phyloP scores from a whole-genome alignment of 192 early-diverging fungal genomes.

The Backusella parvicylindrica region DNA sequence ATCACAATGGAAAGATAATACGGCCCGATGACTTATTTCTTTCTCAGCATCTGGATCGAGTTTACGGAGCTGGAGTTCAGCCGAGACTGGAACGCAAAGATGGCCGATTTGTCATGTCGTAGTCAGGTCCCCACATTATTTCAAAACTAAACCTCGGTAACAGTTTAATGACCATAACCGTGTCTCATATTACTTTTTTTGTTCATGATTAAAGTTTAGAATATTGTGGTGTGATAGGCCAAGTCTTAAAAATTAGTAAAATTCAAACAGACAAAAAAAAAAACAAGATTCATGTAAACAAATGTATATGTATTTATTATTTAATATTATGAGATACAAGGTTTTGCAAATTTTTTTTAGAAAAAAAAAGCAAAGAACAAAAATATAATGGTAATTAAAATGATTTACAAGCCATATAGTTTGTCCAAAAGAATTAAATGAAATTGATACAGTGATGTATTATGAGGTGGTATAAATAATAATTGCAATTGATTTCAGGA shows the following conservation, averaged over 20 bases:
- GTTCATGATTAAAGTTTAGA: not conserved
- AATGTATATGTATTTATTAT: not conserved
- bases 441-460: not conserved
- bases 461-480: constrained; percentile 3
- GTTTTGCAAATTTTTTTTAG: not conserved
- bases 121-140: not conserved
- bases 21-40: not conserved
- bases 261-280: not conserved
- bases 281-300: not conserved
- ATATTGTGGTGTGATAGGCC: not conserved
- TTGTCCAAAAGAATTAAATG: not conserved
- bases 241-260: not conserved
- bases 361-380: not conserved
- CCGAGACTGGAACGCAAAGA: not conserved
- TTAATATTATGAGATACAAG: not conserved
- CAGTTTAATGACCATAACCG: not conserved
- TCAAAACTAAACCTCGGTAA: not conserved
- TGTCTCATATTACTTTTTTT: not conserved
- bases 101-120: not conserved
- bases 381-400: not conserved
- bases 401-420: not conserved
- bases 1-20: not conserved
- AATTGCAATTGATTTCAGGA: not conserved
- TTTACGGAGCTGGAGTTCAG: not conserved
- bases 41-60: not conserved